Percentiles rank a stretch among this genome's conserved stretches.
Conservation (phyloP, 2,329 filamentous ascomycete genomes). For the Talaromyces albobiverticillius region DNA sequence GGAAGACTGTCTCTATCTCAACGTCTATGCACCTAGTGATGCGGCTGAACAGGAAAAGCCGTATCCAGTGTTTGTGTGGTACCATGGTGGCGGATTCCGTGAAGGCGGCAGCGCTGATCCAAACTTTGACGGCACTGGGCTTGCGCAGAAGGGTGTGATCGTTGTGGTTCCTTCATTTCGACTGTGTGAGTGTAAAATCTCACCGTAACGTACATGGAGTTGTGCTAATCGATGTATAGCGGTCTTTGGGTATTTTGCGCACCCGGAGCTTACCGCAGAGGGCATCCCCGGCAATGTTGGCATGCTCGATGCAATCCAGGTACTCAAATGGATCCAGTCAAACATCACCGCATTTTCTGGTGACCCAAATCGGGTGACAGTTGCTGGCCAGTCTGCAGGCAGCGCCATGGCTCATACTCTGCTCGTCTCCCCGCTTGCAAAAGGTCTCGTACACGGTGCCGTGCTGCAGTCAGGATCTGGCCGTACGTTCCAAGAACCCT, state of each 20-base stretch:
- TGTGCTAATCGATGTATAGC: too few species aligned
- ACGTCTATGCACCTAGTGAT: slow-evolving; percentile 36
- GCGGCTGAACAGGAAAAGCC: slow-evolving; percentile 36
- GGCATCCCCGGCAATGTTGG: background rate
- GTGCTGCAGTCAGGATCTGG: background rate
- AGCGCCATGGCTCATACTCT: slow-evolving; percentile 13
- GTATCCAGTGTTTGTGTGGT: slow-evolving; percentile 63
- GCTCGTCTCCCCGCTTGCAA: background rate
- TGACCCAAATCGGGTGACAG: slow-evolving; percentile 22
- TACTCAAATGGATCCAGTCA: slow-evolving; percentile 19
- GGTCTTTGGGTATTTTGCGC: slow-evolving; percentile 19
- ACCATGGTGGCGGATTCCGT: slow-evolving; percentile 63
- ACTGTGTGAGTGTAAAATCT: slow-evolving; percentile 5
- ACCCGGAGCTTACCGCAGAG: slow-evolving; percentile 13
- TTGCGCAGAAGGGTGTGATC: background rate
- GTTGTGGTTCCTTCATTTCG: slow-evolving; percentile 21
- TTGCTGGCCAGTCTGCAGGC: slow-evolving; percentile 26
- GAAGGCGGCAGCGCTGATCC: slow-evolving; percentile 50
- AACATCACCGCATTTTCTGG: slow-evolving; percentile 28
- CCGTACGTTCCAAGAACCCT: background rate
- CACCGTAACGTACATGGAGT: too few species aligned
- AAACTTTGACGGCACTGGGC: slow-evolving; percentile 48
- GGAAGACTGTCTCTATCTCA: slow-evolving; percentile 41
- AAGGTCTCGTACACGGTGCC: background rate
- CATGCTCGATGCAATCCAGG: background rate